Conservation (phyloP, 2,329 filamentous ascomycete species). For the Fonsecaea nubica region DNA sequence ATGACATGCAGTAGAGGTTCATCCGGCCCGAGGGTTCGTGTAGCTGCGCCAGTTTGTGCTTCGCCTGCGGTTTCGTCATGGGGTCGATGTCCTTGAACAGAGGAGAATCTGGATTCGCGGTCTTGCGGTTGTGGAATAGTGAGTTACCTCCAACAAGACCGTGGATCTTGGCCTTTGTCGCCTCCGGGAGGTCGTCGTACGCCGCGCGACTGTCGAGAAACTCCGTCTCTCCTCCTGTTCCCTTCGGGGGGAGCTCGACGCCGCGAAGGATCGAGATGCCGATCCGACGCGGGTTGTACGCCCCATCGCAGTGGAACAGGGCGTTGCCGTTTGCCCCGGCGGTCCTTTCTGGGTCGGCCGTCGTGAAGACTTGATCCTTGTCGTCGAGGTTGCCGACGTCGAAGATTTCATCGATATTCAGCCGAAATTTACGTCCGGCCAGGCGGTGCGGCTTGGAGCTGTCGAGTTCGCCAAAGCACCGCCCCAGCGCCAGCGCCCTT, state of each 20-base stretch:
- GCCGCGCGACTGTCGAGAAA: not conserved
- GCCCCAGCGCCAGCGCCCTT: not conserved
- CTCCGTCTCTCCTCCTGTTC: constrained; percentile 1
- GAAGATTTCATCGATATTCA: constrained; percentile 12
- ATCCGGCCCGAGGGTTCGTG: not conserved
- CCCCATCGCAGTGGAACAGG: not conserved
- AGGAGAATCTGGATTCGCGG: constrained; percentile 5
- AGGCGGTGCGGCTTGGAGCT: not conserved
- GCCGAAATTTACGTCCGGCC: too few species aligned
- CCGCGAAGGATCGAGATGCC: not conserved
- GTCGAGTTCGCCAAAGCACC: not conserved
- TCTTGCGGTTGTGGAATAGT: constrained; percentile 17
- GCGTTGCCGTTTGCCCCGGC: not conserved
- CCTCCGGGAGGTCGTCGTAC: constrained; percentile 22
- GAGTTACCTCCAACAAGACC: constrained; percentile 8
- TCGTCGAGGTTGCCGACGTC: constrained; percentile 11
- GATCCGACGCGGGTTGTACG: constrained; percentile 1
- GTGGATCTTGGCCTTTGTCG: constrained; percentile 14
- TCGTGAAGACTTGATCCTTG: not conserved
- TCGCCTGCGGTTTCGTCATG: not conserved
- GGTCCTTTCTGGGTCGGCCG: not conserved
- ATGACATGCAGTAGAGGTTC: not conserved
- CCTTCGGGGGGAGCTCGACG: not conserved
- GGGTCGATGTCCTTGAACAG: not conserved
- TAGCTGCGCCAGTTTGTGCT: not conserved